A percentile compares a stretch with the other conserved stretches of the same genome.
Conservation (phyloP, 2,329 filamentous ascomycete genomes). For the Xylaria polymorpha region DNA sequence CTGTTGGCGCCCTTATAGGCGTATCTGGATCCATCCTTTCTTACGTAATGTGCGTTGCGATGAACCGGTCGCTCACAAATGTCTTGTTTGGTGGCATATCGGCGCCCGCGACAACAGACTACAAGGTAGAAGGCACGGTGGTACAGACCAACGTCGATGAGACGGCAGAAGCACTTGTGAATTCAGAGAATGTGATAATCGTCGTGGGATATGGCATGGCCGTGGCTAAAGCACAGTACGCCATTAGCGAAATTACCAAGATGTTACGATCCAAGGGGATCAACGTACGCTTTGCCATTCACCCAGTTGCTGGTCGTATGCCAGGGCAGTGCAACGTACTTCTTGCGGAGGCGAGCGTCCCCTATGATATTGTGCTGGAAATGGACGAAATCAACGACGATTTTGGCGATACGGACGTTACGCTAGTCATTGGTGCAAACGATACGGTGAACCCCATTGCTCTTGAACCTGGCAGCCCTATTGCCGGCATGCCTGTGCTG, state of each 20-base stretch:
- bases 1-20: slow-evolving; percentile 86
- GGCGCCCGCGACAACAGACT: slow-evolving; percentile 69
- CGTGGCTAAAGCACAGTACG: slow-evolving; percentile 92
- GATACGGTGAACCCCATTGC: slow-evolving; percentile 94
- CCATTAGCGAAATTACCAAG: slow-evolving; percentile 83
- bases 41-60: slow-evolving; percentile 87
- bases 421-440: slow-evolving; percentile 90
- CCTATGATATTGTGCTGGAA: slow-evolving; percentile 91
- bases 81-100: slow-evolving; percentile 88
- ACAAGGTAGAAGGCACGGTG: slow-evolving; percentile 82
- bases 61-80: slow-evolving; percentile 91
- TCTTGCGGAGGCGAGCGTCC: slow-evolving; percentile 86
- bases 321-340: slow-evolving; percentile 93
- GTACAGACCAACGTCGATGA: slow-evolving; percentile 84
- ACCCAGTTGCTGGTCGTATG: slow-evolving; percentile 91
- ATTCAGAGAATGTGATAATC: slow-evolving; percentile 87
- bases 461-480: slow-evolving; percentile 82
- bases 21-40: slow-evolving; percentile 90
- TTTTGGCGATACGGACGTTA: slow-evolving; percentile 85
- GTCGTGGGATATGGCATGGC: slow-evolving; percentile 95
- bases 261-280: slow-evolving; percentile 79
- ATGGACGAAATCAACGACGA: slow-evolving; percentile 98
- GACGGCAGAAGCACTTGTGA: slow-evolving; percentile 78
- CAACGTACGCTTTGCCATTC: slow-evolving; percentile 88
- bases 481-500: slow-evolving; percentile 92